These are phyloP conservation scores for Metschnikowia matae DNA, from an alignment of 805 yeast genomes.

Conservation along the genomic window DNA sequence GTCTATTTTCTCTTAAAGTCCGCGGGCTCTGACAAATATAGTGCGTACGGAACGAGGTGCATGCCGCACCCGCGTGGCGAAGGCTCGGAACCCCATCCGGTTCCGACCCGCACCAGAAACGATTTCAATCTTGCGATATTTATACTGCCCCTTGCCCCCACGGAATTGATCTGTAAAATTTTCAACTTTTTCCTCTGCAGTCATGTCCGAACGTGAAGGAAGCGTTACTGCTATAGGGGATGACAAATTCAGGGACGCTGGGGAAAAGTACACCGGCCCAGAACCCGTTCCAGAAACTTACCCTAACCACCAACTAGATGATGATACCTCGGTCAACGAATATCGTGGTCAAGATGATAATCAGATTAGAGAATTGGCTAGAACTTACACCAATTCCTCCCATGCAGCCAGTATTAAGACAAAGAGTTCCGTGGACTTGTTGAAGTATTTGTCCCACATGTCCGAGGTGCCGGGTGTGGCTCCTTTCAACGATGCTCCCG, in stretches of 20 bases:
- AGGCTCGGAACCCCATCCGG: background rate
- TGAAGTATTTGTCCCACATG: slow-evolving; percentile 45
- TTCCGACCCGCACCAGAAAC: slow-evolving; percentile 2
- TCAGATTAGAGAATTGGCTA: slow-evolving; percentile 41
- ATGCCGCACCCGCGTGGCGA: slow-evolving; percentile 1
- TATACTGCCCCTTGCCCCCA: background rate
- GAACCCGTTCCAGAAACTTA: slow-evolving; percentile 6
- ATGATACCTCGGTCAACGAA: slow-evolving; percentile 10
- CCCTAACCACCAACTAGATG: slow-evolving; percentile 4
- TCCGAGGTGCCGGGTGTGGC: slow-evolving; percentile 20
- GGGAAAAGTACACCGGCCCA: slow-evolving; percentile 8
- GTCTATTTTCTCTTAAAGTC: background rate
- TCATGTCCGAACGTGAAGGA: slow-evolving; percentile 8
- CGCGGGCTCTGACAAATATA: background rate
- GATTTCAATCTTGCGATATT: background rate
- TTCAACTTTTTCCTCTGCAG: background rate
- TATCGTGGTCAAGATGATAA: slow-evolving; percentile 38
- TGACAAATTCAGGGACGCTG: slow-evolving; percentile 10
- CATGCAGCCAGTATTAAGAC: slow-evolving; percentile 13
- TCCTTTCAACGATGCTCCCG: slow-evolving; percentile 15
- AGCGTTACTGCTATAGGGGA: slow-evolving; percentile 10
- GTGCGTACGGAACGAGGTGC: background rate
- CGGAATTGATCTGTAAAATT: background rate
- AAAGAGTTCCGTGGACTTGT: slow-evolving; percentile 23
- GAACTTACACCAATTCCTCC: slow-evolving; percentile 30